Conservation (phyloP, 768 basidiomycete species). For the Tricholoma sp. region DNA sequence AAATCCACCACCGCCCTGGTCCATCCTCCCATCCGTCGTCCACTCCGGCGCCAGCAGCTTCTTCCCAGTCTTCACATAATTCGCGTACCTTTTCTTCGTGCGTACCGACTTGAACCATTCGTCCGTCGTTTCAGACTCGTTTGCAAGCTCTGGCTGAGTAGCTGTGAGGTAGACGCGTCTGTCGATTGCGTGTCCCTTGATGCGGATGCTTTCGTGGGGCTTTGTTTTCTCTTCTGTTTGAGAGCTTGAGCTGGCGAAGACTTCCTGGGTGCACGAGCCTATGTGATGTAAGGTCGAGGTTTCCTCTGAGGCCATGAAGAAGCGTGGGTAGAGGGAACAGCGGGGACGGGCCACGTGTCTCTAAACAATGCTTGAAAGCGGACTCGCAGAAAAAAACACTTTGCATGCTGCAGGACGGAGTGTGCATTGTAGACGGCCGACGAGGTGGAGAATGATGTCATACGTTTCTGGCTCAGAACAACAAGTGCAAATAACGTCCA, state of each 20-base stretch:
- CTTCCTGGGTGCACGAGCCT: background rate
- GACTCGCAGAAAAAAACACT: background rate
- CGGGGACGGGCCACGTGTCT: background rate
- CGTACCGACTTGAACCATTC: slow-evolving; percentile 15
- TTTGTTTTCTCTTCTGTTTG: background rate
- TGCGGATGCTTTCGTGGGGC: background rate
- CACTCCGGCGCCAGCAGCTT: slow-evolving; percentile 2
- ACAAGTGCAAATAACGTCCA: too few species aligned
- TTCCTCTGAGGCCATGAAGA: background rate
- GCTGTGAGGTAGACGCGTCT: background rate
- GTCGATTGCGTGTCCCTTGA: background rate
- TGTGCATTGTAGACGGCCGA: too few species aligned
- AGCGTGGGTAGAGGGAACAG: background rate
- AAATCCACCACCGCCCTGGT: background rate
- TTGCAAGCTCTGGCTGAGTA: slow-evolving; percentile 10
- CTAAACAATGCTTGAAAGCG: background rate
- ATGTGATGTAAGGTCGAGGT: background rate
- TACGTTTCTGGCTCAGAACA: too few species aligned
- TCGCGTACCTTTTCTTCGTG: slow-evolving; percentile 12
- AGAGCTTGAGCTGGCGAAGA: background rate
- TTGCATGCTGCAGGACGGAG: too few species aligned
- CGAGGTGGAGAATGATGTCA: too few species aligned
- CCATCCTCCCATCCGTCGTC: background rate
- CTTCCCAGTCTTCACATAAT: slow-evolving; percentile 17
- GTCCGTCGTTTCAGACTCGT: too few species aligned